These are phyloP conservation scores for Tetracentron sinense DNA, from an alignment of 164 flowering plant genomes.

Conservation along the genomic window DNA sequence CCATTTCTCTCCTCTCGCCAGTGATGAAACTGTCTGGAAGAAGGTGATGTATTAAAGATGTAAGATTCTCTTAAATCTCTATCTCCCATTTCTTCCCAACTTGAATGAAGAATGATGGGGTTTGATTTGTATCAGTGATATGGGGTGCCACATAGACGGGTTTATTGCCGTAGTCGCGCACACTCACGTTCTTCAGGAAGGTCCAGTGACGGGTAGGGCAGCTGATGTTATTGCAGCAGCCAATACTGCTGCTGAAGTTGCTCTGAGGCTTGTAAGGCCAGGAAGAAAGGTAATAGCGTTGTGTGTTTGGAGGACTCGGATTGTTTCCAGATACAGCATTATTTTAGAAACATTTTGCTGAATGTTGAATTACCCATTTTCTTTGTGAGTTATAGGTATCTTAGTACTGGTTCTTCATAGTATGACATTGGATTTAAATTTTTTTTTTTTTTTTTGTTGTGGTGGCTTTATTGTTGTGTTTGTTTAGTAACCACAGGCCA, in stretches of 20 bases:
- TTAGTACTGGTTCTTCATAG: too few species aligned
- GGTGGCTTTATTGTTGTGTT: too few species aligned
- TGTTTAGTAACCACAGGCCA: too few species aligned
- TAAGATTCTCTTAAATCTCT: conserved; percentile 26
- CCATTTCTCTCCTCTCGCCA: conserved; percentile 91
- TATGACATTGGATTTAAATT: too few species aligned
- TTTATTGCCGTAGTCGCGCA: conserved; percentile 88
- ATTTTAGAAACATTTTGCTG: too few species aligned
- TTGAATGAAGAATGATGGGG: not conserved
- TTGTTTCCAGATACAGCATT: not conserved
- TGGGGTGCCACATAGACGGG: conserved; percentile 97
- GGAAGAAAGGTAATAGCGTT: conserved; percentile 95
- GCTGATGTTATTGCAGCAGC: conserved; percentile 96
- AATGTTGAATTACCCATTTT: too few species aligned
- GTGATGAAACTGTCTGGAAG: conserved; percentile 74
- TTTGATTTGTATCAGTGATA: conserved; percentile 48
- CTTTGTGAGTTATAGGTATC: too few species aligned
- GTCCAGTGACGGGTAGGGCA: conserved; percentile 79
- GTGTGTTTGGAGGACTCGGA: too few species aligned
- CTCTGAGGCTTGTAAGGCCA: conserved; percentile 87
- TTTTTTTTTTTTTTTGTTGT: too few species aligned
- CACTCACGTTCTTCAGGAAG: conserved; percentile 81
- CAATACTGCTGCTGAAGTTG: conserved; percentile 93
- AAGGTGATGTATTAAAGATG: conserved; percentile 86
- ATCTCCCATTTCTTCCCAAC: not conserved